Evolutionary conservation across 306 rosid genomes (phyloP).

Genomic region (Lathyrus oleraceus): DNA sequence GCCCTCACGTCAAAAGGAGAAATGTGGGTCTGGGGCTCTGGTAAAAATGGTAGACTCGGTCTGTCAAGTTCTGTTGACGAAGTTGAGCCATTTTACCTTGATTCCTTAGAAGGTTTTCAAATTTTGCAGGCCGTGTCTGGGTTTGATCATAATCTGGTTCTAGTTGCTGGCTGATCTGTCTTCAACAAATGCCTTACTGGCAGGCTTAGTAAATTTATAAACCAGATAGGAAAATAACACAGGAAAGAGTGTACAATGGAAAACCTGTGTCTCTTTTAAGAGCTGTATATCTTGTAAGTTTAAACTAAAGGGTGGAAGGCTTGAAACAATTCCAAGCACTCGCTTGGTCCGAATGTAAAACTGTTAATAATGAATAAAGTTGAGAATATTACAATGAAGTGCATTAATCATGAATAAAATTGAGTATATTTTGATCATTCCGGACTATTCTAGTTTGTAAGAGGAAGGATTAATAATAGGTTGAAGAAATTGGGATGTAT

Average conservation of each 20-base stretch:
- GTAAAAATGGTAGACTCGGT: slow-evolving; percentile 87
- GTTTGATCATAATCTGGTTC: slow-evolving; percentile 79
- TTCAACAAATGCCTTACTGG: slow-evolving; percentile 13
- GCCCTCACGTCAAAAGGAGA: slow-evolving; percentile 70
- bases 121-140: slow-evolving; percentile 84
- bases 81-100: slow-evolving; percentile 64
- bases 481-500: not conserved
- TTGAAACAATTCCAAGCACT: slow-evolving; percentile 26
- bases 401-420: not conserved
- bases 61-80: slow-evolving; percentile 72
- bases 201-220: not conserved
- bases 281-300: not conserved
- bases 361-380: not conserved
- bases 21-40: slow-evolving; percentile 91
- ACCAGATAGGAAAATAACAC: not conserved
- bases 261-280: not conserved
- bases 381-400: not conserved
- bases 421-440: not conserved
- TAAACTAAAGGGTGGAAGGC: not conserved
- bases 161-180: slow-evolving; percentile 60
- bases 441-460: not conserved
- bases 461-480: not conserved
- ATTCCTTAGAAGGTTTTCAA: slow-evolving; percentile 61
- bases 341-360: slow-evolving; percentile 26
- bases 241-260: not conserved